Evolutionary conservation across 331 rosid genomes (phyloP).

Genomic region (Saraca asoca): DNA sequence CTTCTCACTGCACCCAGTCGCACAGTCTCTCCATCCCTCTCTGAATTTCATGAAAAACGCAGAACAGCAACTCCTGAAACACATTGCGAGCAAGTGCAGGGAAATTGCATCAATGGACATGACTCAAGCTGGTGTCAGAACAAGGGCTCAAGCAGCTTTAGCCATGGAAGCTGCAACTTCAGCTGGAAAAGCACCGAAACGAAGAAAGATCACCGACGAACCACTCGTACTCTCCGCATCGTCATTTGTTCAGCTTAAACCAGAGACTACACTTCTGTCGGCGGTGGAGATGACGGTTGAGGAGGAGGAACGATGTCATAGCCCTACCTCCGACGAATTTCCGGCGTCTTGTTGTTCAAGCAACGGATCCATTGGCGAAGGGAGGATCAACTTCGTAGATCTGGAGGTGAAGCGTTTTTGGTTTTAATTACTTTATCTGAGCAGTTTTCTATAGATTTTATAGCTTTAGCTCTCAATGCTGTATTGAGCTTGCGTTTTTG

Average conservation of each 20-base stretch:
- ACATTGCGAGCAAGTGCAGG: conserved; percentile 49
- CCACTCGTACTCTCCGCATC: conserved; percentile 37
- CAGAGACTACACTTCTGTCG: neutral
- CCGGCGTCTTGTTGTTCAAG: conserved; percentile 72
- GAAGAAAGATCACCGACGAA: conserved; percentile 40
- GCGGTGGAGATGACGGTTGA: neutral
- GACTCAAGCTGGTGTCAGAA: conserved; percentile 55
- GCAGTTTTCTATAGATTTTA: conserved; percentile 8
- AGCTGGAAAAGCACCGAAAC: conserved; percentile 24
- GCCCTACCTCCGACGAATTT: conserved; percentile 45
- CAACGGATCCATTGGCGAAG: conserved; percentile 53
- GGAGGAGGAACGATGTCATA: conserved; percentile 34
- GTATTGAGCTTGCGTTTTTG: conserved; percentile 31
- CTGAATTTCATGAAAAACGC: conserved; percentile 15
- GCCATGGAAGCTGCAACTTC: conserved; percentile 39
- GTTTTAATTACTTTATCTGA: neutral
- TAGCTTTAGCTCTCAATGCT: conserved; percentile 3
- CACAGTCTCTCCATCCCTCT: conserved; percentile 22
- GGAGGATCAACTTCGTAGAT: conserved; percentile 52
- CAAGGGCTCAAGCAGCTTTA: conserved; percentile 53
- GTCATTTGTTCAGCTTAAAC: conserved; percentile 23
- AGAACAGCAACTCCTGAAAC: conserved; percentile 25
- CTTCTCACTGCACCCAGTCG: conserved; percentile 17
- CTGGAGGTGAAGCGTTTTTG: conserved; percentile 52
- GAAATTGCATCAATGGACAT: conserved; percentile 56